Percentiles rank a stretch among this genome's conserved stretches.
Evolutionary conservation across 2,329 filamentous ascomycete species (phyloP).

Genomic region (Achaetomium macrosporum): DNA sequence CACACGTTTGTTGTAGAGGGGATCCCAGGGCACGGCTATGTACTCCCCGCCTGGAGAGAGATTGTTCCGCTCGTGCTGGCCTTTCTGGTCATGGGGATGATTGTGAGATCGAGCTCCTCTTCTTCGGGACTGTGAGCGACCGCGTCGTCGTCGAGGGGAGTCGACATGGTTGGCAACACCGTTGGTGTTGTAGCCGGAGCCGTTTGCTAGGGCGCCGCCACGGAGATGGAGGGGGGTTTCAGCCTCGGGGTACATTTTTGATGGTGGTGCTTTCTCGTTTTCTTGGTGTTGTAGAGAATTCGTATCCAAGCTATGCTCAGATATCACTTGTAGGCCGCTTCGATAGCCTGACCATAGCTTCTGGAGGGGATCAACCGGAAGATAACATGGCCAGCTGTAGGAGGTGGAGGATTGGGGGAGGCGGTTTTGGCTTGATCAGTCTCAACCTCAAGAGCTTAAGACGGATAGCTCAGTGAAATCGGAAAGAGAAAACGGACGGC

Average conservation of each 20-base stretch:
- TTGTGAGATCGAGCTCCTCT: background rate
- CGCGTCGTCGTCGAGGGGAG: background rate
- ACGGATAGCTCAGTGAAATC: background rate
- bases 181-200: conserved; percentile 2
- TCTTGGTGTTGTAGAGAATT: background rate
- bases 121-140: background rate
- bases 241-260: background rate
- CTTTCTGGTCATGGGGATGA: background rate
- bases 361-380: background rate
- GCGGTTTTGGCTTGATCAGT: too few relatives aligned
- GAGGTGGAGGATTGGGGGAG: too few relatives aligned
- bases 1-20: background rate
- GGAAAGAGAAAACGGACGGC: background rate
- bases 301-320: too few relatives aligned
- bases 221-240: background rate
- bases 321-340: too few relatives aligned
- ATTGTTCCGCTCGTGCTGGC: too few relatives aligned
- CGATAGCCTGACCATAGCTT: too few relatives aligned
- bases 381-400: too few relatives aligned
- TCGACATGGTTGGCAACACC: background rate
- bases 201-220: conserved; percentile 5
- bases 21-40: background rate
- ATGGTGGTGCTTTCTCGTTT: background rate
- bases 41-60: background rate
- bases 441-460: too few relatives aligned